A percentile compares a stretch with the other conserved stretches of the same genome.
These are phyloP conservation scores for Diutina ranongensis DNA, from an alignment of 1,139 yeast genomes.

Conservation along the genomic window DNA sequence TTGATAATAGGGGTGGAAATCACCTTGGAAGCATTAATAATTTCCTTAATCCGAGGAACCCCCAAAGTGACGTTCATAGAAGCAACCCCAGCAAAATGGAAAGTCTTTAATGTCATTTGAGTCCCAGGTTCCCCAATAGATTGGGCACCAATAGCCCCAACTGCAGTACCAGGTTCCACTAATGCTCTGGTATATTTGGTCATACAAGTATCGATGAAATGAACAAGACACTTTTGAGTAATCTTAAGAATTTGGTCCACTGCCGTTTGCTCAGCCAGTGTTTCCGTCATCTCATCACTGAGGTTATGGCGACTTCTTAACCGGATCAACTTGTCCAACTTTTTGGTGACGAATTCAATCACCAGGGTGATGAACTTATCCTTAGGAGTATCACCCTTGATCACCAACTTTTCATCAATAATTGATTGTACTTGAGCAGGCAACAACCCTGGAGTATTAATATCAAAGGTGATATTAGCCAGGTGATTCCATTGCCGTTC, in stretches of 20 bases:
- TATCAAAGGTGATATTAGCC: slow-evolving; percentile 53
- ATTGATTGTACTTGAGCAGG: slow-evolving; percentile 60
- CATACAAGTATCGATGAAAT: slow-evolving; percentile 67
- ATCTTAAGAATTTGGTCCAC: slow-evolving; percentile 70
- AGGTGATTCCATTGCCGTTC: slow-evolving; percentile 94
- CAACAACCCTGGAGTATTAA: slow-evolving; percentile 42
- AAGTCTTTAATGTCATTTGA: slow-evolving; percentile 96
- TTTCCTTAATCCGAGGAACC: slow-evolving; percentile 98
- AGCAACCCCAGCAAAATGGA: slow-evolving; percentile 99
- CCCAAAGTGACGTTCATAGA: slow-evolving; percentile 98
- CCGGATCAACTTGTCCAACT: slow-evolving; percentile 45
- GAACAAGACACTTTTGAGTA: slow-evolving; percentile 45
- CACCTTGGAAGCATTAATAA: slow-evolving; percentile 89
- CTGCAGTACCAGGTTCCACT: slow-evolving; percentile 99
- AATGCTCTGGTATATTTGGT: slow-evolving; percentile 79
- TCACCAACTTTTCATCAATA: slow-evolving; percentile 35
- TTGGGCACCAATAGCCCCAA: slow-evolving; percentile 98
- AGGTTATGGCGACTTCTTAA: slow-evolving; percentile 46
- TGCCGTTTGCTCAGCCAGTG: slow-evolving; percentile 25
- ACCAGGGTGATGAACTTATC: slow-evolving; percentile 60
- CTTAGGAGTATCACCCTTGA: slow-evolving; percentile 24
- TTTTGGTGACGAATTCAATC: slow-evolving; percentile 45
- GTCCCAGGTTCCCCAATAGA: slow-evolving; percentile 99
- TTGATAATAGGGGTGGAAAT: slow-evolving; percentile 96
- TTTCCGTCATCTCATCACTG: slow-evolving; percentile 23